Evolutionary conservation across 768 basidiomycete species (phyloP).

Genomic region (Trametes maxima): DNA sequence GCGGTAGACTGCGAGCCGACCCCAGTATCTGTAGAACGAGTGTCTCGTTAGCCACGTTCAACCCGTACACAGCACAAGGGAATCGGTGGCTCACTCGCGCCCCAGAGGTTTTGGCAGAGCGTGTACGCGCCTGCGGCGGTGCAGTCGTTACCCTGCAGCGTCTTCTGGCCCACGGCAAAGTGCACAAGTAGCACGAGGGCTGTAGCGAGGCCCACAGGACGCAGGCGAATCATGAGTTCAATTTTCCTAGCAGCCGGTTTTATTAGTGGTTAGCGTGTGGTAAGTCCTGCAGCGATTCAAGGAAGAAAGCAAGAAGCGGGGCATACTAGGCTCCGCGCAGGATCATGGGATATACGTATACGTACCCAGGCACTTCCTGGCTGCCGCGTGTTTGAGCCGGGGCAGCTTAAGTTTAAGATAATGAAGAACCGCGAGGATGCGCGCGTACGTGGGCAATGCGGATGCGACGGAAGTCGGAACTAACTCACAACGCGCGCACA

Average conservation of each 20-base stretch:
- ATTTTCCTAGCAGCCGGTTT: neutral
- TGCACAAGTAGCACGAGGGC: neutral
- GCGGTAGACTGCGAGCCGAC: constrained; percentile 53
- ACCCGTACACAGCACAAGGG: neutral
- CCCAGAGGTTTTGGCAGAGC: constrained; percentile 63
- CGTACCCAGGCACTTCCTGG: neutral
- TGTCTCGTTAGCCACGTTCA: neutral
- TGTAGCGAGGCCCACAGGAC: neutral
- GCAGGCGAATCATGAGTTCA: constrained; percentile 7
- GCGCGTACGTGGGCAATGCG: too few relatives aligned
- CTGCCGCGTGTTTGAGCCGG: neutral
- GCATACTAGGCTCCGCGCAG: too few relatives aligned
- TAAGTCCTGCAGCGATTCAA: too few relatives aligned
- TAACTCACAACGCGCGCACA: neutral
- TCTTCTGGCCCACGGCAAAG: neutral
- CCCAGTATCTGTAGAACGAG: constrained; percentile 39
- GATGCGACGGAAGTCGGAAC: too few relatives aligned
- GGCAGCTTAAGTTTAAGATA: neutral
- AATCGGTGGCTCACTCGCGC: constrained; percentile 34
- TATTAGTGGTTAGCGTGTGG: neutral
- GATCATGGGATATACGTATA: neutral
- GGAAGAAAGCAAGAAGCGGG: too few relatives aligned
- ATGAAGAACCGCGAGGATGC: neutral
- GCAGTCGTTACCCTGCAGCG: constrained; percentile 17
- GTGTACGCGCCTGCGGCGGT: constrained; percentile 45